Conservation (phyloP, 2,329 filamentous ascomycete genomes). For the Venturiaceae sp. region DNA sequence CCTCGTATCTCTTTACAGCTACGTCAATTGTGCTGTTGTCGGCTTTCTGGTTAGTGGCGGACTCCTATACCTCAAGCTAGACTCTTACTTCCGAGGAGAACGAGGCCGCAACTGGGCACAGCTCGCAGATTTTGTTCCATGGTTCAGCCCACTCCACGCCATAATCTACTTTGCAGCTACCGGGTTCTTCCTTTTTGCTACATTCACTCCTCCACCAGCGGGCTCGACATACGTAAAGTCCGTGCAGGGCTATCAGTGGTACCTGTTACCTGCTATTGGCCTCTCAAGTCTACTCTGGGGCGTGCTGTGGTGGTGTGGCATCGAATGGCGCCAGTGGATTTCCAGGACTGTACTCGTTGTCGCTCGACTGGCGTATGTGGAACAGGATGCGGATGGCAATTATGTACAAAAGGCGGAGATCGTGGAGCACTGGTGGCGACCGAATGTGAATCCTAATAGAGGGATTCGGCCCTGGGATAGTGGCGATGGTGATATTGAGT, state of each 20-base stretch:
- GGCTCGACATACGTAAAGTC: background rate
- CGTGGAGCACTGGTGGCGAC: slow-evolving; percentile 1
- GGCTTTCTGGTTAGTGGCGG: slow-evolving; percentile 23
- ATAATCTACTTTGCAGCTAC: slow-evolving; percentile 13
- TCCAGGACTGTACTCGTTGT: slow-evolving; percentile 1
- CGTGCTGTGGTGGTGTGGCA: slow-evolving; percentile 9
- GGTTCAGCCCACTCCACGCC: slow-evolving; percentile 15
- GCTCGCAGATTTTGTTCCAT: slow-evolving; percentile 10
- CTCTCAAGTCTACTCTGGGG: slow-evolving; percentile 10
- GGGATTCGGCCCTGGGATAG: too few species aligned
- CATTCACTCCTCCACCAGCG: slow-evolving; percentile 11
- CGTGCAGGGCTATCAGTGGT: slow-evolving; percentile 12
- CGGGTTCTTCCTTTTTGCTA: slow-evolving; percentile 13
- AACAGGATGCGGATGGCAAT: background rate
- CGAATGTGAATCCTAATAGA: too few species aligned
- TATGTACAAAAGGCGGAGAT: slow-evolving; percentile 5
- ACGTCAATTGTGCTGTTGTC: slow-evolving; percentile 26
- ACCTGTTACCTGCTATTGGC: slow-evolving; percentile 15
- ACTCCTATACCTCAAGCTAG: slow-evolving; percentile 19
- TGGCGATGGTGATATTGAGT: too few species aligned
- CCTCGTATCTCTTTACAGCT: slow-evolving; percentile 28
- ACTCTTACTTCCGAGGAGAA: slow-evolving; percentile 1
- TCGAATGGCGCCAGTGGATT: slow-evolving; percentile 4
- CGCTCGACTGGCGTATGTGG: background rate
- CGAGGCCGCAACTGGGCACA: background rate